Evolutionary conservation across 768 basidiomycete genomes (phyloP).

Genomic region (Leccinum subtestaceum): DNA sequence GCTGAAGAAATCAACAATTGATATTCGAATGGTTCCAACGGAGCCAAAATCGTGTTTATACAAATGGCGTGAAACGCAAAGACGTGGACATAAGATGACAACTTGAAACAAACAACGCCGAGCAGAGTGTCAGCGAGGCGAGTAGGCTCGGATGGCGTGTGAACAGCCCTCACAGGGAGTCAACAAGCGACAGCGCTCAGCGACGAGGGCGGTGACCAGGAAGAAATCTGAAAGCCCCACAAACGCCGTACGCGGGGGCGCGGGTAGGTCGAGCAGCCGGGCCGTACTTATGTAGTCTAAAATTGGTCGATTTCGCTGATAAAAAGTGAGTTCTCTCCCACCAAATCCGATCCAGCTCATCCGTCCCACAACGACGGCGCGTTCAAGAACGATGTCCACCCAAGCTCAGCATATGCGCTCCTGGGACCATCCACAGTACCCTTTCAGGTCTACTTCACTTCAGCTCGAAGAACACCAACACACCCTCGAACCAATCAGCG

Average conservation of each 20-base stretch:
- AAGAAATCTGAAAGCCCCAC: neutral
- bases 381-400: constrained; percentile 20
- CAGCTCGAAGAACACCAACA: constrained; percentile 31
- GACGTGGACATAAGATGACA: neutral
- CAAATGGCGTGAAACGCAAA: neutral
- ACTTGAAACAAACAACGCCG: neutral
- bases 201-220: neutral
- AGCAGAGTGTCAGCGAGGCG: neutral
- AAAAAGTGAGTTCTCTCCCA: constrained; percentile 5
- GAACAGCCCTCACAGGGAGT: neutral
- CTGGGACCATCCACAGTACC: constrained; percentile 21
- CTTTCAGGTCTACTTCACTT: constrained; percentile 14
- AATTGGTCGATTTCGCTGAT: neutral
- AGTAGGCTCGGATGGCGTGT: neutral
- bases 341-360: neutral
- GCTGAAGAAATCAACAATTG: too few relatives aligned
- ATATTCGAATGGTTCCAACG: too few relatives aligned
- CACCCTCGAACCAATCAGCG: constrained; percentile 11
- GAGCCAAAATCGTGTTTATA: neutral
- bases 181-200: neutral
- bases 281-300: constrained; percentile 1
- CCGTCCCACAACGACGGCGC: neutral
- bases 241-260: neutral
- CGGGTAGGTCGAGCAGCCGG: constrained; percentile 13
- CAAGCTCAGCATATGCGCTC: constrained; percentile 14